Evolutionary conservation across 768 basidiomycete genomes (phyloP).

Genomic region (Lactarius quietus): DNA sequence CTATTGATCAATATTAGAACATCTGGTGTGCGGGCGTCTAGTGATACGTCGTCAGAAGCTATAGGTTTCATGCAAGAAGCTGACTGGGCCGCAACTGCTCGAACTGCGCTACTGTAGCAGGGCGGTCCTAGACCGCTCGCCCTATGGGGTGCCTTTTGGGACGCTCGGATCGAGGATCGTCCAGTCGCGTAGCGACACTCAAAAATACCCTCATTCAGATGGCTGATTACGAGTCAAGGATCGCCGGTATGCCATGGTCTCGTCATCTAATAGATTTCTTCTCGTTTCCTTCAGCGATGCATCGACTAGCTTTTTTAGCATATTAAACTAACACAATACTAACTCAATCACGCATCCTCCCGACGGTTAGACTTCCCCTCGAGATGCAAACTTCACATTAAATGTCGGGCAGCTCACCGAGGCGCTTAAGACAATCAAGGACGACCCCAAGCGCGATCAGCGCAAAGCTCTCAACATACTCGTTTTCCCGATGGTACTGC

Average conservation of each 20-base stretch:
- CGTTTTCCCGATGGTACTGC: slow-evolving; percentile 34
- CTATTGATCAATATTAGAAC: not conserved
- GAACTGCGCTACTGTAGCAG: too few species aligned
- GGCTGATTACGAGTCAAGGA: too few species aligned
- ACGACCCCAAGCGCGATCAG: slow-evolving; percentile 51
- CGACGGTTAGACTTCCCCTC: not conserved
- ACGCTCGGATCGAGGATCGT: too few species aligned
- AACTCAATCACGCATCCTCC: not conserved
- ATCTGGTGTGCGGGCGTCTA: not conserved
- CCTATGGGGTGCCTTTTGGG: too few species aligned
- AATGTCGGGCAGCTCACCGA: not conserved
- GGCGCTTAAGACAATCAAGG: slow-evolving; percentile 10
- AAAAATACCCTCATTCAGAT: too few species aligned
- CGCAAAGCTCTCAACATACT: slow-evolving; percentile 56
- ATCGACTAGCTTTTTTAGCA: not conserved
- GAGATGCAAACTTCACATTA: not conserved
- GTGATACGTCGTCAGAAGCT: not conserved
- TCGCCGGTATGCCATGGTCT: too few species aligned
- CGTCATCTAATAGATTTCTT: too few species aligned
- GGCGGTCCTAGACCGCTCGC: too few species aligned
- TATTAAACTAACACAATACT: not conserved
- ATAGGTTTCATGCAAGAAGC: not conserved
- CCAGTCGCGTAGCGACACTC: too few species aligned
- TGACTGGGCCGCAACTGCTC: too few species aligned
- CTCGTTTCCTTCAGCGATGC: too few species aligned